Percentiles rank a stretch among this genome's conserved stretches.
Evolutionary conservation across 192 early-diverging fungal genomes (phyloP).

Genomic region (Funneliformis geosporum): DNA sequence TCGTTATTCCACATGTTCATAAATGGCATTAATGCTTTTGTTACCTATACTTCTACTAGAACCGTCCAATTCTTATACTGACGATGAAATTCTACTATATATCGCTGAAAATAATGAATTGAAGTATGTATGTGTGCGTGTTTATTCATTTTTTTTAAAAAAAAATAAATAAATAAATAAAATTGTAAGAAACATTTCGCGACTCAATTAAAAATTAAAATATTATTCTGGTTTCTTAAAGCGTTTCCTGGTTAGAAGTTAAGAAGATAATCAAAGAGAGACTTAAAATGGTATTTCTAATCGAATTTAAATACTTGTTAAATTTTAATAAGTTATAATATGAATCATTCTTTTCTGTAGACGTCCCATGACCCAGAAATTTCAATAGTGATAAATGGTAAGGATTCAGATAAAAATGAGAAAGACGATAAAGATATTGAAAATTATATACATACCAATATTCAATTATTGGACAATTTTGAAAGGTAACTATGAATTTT

Average conservation of each 20-base stretch:
- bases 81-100: not conserved
- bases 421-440: not conserved
- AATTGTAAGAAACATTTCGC: not conserved
- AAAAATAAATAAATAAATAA: no score
- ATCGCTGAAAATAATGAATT: not conserved
- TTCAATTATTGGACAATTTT: not conserved
- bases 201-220: not conserved
- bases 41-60: not conserved
- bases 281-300: not conserved
- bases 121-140: not conserved
- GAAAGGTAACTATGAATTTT: not conserved
- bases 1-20: not conserved
- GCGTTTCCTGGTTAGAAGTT: constrained; percentile 1
- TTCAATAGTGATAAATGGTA: not conserved
- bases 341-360: not conserved
- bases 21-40: not conserved
- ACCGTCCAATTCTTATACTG: not conserved
- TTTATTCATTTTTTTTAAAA: not conserved
- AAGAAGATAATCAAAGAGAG: not conserved
- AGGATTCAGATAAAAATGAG: not conserved
- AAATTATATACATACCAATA: not conserved
- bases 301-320: not conserved
- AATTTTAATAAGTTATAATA: not conserved
- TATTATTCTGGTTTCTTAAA: not conserved
- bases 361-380: not conserved